Evolutionary conservation across 1,284 basidiomycete species (phyloP).

Genomic region (Pterulicium gracile): DNA sequence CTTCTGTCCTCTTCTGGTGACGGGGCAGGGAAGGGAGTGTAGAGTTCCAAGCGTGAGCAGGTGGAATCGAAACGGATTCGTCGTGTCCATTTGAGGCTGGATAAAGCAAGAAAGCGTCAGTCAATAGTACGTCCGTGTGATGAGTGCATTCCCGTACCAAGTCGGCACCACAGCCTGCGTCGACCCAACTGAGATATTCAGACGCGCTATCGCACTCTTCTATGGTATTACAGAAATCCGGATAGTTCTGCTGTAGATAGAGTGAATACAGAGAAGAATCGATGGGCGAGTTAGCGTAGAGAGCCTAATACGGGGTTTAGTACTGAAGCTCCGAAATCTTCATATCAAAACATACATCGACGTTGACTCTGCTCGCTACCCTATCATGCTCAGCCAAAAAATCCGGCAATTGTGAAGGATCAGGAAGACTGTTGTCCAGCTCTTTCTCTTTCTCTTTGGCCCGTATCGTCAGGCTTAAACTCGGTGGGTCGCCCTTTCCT

Average conservation of each 20-base stretch:
- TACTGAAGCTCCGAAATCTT: slow-evolving; percentile 1
- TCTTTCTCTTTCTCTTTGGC: slow-evolving; percentile 48
- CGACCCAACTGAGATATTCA: slow-evolving; percentile 77
- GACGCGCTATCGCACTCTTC: slow-evolving; percentile 65
- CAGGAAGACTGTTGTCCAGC: slow-evolving; percentile 37
- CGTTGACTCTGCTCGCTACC: slow-evolving; percentile 67
- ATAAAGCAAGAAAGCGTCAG: slow-evolving; percentile 31
- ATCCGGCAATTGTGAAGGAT: slow-evolving; percentile 41
- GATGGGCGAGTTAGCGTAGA: slow-evolving; percentile 84
- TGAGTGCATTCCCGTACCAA: slow-evolving; percentile 31
- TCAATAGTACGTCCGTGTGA: too few relatives aligned
- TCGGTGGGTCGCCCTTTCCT: slow-evolving; percentile 67
- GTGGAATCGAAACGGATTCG: slow-evolving; percentile 81
- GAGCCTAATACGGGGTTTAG: slow-evolving; percentile 27
- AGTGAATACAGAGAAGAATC: slow-evolving; percentile 82
- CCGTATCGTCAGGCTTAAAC: slow-evolving; percentile 38
- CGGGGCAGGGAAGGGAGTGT: slow-evolving; percentile 80
- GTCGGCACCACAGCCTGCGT: slow-evolving; percentile 66
- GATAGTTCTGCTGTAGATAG: slow-evolving; percentile 92
- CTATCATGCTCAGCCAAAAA: slow-evolving; percentile 52
- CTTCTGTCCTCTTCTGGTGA: slow-evolving; percentile 68
- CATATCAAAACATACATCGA: slow-evolving; percentile 49
- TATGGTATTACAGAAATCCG: slow-evolving; percentile 70
- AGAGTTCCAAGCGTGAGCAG: slow-evolving; percentile 69
- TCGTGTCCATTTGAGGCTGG: slow-evolving; percentile 33